Conservation (phyloP, 768 basidiomycete genomes). For the Ephemerocybe angulata region DNA sequence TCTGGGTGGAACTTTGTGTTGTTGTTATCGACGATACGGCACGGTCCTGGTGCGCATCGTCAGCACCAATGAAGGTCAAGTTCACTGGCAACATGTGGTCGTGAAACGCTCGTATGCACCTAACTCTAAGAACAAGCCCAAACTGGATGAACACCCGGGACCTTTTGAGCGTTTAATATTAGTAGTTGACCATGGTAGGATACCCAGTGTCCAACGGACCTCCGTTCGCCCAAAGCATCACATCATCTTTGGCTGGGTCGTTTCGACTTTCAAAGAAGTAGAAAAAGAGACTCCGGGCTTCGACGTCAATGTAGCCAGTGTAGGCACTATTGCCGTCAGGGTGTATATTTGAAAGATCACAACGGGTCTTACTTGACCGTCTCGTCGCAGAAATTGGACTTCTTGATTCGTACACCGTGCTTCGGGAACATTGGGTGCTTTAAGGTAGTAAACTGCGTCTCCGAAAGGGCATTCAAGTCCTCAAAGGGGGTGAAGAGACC, state of each 20-base stretch:
- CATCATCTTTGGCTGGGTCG: conserved; percentile 56
- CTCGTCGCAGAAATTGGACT: conserved; percentile 53
- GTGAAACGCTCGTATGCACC: not conserved
- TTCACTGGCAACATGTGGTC: not conserved
- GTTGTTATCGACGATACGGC: conserved; percentile 54
- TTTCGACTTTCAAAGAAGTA: conserved; percentile 75
- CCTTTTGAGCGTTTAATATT: too few species aligned
- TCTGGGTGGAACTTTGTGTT: conserved; percentile 55
- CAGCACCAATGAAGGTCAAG: not conserved
- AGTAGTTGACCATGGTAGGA: too few species aligned
- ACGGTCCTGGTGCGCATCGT: conserved; percentile 47
- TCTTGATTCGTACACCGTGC: conserved; percentile 55
- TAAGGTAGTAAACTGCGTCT: conserved; percentile 33
- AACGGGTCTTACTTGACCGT: conserved; percentile 42
- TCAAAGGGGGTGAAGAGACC: conserved; percentile 36
- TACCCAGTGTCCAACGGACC: too few species aligned
- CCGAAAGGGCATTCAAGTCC: conserved; percentile 31
- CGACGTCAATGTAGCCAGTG: conserved; percentile 66
- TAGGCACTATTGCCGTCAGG: conserved; percentile 37
- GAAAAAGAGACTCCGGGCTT: conserved; percentile 64
- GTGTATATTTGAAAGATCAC: not conserved
- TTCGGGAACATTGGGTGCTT: conserved; percentile 50
- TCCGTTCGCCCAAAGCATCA: conserved; percentile 55
- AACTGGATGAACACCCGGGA: conserved; percentile 6
- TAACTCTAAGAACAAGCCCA: not conserved